A percentile compares a stretch with the other conserved stretches of the same genome.
These are phyloP conservation scores for Tuber microsphaerosporum DNA, from an alignment of 495 filamentous ascomycete species.

Conservation along the genomic window DNA sequence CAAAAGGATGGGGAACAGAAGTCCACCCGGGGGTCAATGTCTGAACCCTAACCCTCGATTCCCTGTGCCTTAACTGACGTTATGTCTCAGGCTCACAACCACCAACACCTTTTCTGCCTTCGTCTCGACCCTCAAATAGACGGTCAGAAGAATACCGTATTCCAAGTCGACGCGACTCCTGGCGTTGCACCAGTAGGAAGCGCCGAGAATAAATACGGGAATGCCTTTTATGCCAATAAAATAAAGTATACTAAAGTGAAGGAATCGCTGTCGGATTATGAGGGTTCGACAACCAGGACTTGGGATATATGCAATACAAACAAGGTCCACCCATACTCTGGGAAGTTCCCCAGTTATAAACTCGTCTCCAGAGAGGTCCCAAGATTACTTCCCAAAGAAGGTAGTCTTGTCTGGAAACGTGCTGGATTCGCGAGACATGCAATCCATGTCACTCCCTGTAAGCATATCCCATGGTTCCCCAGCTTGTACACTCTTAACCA, in stretches of 20 bases:
- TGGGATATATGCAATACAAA: conserved; percentile 88
- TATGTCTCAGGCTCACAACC: conserved; percentile 60
- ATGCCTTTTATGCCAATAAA: conserved; percentile 88
- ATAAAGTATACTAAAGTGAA: conserved; percentile 68
- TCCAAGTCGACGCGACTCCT: conserved; percentile 66
- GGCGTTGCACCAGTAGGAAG: conserved; percentile 66
- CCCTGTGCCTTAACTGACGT: conserved; percentile 27
- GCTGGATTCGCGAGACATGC: conserved; percentile 86
- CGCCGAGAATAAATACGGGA: conserved; percentile 80
- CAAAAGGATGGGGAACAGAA: conserved; percentile 83
- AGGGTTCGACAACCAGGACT: conserved; percentile 68
- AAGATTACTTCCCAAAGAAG: conserved; percentile 69
- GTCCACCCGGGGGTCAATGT: conserved; percentile 80
- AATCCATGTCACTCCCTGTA: conserved; percentile 89
- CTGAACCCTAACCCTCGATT: conserved; percentile 33
- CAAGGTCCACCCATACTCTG: conserved; percentile 75
- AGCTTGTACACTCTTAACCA: conserved; percentile 9
- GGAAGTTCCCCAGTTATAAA: conserved; percentile 85
- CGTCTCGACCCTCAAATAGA: conserved; percentile 86
- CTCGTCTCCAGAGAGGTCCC: conserved; percentile 82
- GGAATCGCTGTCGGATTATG: conserved; percentile 73
- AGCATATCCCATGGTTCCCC: conserved; percentile 35
- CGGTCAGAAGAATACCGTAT: conserved; percentile 76
- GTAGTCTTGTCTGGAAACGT: conserved; percentile 84
- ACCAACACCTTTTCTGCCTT: conserved; percentile 93